phyloP scores from a whole-genome alignment of 2,329 filamentous ascomycete genomes.

The Xylaria sp. region DNA sequence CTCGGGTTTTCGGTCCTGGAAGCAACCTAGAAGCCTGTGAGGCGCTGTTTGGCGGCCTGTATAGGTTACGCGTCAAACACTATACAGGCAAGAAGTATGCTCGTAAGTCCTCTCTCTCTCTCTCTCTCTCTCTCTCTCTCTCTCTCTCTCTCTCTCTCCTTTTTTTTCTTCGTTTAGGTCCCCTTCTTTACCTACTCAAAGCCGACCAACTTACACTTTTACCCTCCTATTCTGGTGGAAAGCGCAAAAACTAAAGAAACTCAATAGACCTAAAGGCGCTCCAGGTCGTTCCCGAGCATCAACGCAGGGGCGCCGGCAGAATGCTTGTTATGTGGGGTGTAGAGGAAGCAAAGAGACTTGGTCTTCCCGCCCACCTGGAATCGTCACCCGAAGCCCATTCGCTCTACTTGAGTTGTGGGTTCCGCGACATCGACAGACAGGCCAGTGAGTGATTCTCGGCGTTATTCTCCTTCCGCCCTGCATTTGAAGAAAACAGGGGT shows the following conservation, averaged over 20 bases:
- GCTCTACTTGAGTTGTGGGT: conserved; percentile 54
- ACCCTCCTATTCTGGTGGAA: neutral
- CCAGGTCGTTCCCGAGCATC: conserved; percentile 55
- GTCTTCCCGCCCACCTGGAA: conserved; percentile 52
- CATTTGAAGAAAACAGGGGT: neutral
- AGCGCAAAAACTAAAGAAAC: conserved; percentile 2
- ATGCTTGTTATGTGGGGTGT: conserved; percentile 53
- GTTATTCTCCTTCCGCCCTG: neutral
- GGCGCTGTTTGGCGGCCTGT: conserved; percentile 44
- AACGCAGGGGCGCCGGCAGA: conserved; percentile 52
- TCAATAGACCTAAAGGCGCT: conserved; percentile 52
- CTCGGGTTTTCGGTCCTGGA: conserved; percentile 41
- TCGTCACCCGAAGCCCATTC: conserved; percentile 49
- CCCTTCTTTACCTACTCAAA: neutral
- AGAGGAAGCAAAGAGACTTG: conserved; percentile 50
- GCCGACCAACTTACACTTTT: neutral
- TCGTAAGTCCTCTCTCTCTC: too few species aligned
- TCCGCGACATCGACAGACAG: conserved; percentile 50
- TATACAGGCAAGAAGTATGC: conserved; percentile 42
- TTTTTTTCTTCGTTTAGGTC: neutral
- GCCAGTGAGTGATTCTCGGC: conserved; percentile 16
- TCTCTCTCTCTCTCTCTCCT: too few species aligned
- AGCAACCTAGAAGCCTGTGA: conserved; percentile 49
- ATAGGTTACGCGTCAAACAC: conserved; percentile 33
- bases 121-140: too few species aligned